Evolutionary conservation across 371 early-diverging fungal genomes (phyloP), one percentile per base, ranked within the genome.

Genomic region (Capniomyces stellatus): DNA sequence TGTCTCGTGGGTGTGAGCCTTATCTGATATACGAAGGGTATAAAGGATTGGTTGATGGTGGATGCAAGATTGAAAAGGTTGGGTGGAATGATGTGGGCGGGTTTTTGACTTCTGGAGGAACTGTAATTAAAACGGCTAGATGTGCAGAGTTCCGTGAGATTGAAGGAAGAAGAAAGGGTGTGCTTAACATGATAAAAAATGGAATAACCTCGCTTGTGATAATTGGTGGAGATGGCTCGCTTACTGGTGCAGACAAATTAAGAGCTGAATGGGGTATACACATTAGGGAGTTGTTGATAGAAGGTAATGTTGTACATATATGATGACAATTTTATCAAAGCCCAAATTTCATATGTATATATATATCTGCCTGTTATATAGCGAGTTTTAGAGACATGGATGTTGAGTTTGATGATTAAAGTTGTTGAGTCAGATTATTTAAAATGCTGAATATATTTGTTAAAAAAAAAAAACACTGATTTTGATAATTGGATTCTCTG

Each of bases 201-300:
- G 89, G 89, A 27, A 98, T 99, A 51, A 93, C 96, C 61, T 83
- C 94, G 6, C 69, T 99, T 41, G 76, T 98, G 54, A 89, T 99
- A 21, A 83, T 92, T 59, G 99, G 99, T 54, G 99, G 99, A 51
- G 99, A 99, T 63, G 99, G 99, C 12, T 89, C 91, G 13, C 73
- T 99, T 59, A 92, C 92, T 4, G 99, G 99, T 49, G 98, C 98
- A 3, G 87, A 92, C 63, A 68, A 78, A 42, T 79, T 98, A 67
- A 78, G 93, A 31, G 63, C 82, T 24, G 99, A 98, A 69, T 98
- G 96, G 92, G 75, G 75, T 22, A 75, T 76, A 2, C 73, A 90
- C 13, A 63, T 93, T 1, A 73, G 75, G 31, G 88, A 89, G 56
- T 73, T 97, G 28, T 67, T 84, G 57, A 58, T 64, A 4, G 63